phyloP scores from a whole-genome alignment of 495 filamentous ascomycete genomes.

The Hypoxylon lienhwacheense region DNA sequence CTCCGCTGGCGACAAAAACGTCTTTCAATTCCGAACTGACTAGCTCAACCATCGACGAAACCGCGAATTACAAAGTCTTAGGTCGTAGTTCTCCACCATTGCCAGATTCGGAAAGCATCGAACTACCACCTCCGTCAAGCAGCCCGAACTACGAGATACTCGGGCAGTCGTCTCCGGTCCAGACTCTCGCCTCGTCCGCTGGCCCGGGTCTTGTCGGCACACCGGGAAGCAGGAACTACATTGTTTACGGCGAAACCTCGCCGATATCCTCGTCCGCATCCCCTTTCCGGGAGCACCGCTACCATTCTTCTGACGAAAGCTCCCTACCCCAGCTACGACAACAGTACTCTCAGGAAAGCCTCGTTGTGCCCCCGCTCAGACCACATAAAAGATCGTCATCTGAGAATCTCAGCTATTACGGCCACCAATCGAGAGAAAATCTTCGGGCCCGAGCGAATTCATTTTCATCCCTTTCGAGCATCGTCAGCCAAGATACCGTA shows the following conservation, averaged over 20 bases:
- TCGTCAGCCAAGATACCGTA: conserved; percentile 49
- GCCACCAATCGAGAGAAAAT: conserved; percentile 51
- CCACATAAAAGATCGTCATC: conserved; percentile 48
- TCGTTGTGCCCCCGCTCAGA: conserved; percentile 54
- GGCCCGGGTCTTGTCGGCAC: conserved; percentile 21
- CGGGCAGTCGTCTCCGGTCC: conserved; percentile 44
- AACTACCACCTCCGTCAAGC: conserved; percentile 40
- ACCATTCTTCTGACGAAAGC: conserved; percentile 34
- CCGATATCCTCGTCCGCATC: conserved; percentile 41
- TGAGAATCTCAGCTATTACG: conserved; percentile 52
- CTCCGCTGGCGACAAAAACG: conserved; percentile 44
- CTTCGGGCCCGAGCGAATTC: conserved; percentile 52
- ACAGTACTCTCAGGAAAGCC: conserved; percentile 59
- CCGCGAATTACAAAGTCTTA: conserved; percentile 58
- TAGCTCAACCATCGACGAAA: conserved; percentile 52
- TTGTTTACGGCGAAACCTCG: conserved; percentile 49
- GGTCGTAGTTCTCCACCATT: conserved; percentile 43
- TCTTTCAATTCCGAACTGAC: conserved; percentile 52
- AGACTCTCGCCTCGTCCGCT: conserved; percentile 32
- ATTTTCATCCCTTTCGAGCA: conserved; percentile 53
- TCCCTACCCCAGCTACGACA: conserved; percentile 37
- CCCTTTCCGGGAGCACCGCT: conserved; percentile 22
- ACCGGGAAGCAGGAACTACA: conserved; percentile 46
- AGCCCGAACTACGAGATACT: conserved; percentile 47
- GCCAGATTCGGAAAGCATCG: conserved; percentile 44